Evolutionary conservation across 148 eudicot species (phyloP).

Genomic region (Amaranthus palmeri): DNA sequence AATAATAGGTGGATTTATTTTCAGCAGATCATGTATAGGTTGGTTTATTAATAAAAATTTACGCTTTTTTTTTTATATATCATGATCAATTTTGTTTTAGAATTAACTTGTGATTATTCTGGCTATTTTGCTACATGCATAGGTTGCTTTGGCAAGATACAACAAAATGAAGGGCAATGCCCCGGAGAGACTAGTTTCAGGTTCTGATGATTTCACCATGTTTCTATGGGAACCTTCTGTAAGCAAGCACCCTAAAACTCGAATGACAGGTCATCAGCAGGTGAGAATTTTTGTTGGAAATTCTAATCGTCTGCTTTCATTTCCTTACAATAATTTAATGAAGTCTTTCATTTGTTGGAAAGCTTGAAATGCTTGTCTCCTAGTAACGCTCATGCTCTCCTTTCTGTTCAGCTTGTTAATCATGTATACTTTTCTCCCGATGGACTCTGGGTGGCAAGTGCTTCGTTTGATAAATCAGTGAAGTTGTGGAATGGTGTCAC

Average conservation of each 20-base stretch:
- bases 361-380: constrained; percentile 9
- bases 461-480: constrained; percentile 90
- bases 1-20: too few relatives aligned
- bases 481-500: constrained; percentile 96
- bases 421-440: constrained; percentile 97
- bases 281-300: constrained; percentile 25
- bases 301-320: not conserved
- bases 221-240: constrained; percentile 88
- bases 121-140: constrained; percentile 13
- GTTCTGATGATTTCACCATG: constrained; percentile 98
- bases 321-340: not conserved
- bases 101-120: not conserved
- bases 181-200: constrained; percentile 96
- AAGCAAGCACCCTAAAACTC: constrained; percentile 90
- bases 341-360: not conserved
- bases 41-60: too few relatives aligned
- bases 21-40: too few relatives aligned
- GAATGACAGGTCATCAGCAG: constrained; percentile 99
- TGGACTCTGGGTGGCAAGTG: constrained; percentile 97
- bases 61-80: too few relatives aligned
- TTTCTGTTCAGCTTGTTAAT: constrained; percentile 66
- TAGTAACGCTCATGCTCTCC: not conserved
- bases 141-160: constrained; percentile 85
- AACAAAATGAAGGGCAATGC: constrained; percentile 72
- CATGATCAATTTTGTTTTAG: not conserved